Conservation (phyloP, 2,329 filamentous ascomycete species). For the Botrytis porri region DNA sequence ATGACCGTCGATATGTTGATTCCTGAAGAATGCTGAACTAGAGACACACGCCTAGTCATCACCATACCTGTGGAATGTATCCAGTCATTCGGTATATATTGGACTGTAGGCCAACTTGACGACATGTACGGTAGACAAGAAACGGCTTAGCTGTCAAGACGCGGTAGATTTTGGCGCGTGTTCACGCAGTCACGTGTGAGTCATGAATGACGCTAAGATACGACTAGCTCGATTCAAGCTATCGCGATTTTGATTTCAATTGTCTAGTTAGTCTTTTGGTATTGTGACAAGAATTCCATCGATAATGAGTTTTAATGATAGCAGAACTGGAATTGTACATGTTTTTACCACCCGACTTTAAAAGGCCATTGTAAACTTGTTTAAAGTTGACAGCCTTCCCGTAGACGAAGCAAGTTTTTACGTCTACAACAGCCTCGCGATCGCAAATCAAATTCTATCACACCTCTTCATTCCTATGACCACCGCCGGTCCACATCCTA, state of each 20-base stretch:
- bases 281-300: background rate
- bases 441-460: conserved; percentile 4
- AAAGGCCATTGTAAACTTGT: background rate
- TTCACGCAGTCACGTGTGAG: background rate
- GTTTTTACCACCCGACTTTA: background rate
- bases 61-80: background rate
- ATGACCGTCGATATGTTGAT: background rate
- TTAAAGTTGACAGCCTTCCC: background rate
- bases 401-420: background rate
- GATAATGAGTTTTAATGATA: conserved; percentile 8
- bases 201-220: background rate
- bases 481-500: conserved; percentile 14
- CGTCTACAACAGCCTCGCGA: background rate
- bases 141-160: background rate
- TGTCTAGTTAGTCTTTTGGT: conserved; percentile 6
- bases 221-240: conserved; percentile 5
- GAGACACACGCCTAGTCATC: background rate
- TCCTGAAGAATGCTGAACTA: conserved; percentile 10
- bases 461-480: conserved; percentile 19
- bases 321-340: background rate
- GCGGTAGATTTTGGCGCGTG: background rate
- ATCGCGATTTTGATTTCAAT: conserved; percentile 13
- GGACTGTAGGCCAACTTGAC: background rate
- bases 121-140: background rate
- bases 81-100: background rate